Conservation (phyloP, 768 basidiomycete species). For the Clitopilus passeckerianus region DNA sequence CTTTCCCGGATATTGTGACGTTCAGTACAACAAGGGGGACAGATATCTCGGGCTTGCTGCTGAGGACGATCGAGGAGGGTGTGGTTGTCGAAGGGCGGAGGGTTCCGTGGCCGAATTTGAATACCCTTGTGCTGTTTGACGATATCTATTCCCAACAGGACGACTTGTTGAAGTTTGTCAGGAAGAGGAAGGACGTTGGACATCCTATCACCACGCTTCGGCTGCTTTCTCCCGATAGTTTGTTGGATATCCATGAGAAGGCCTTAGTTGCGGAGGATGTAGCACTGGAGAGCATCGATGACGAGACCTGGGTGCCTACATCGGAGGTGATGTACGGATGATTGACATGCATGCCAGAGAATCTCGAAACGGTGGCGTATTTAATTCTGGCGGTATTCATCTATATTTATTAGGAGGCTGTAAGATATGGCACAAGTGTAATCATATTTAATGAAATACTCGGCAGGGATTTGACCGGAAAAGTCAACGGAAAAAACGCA, state of each 20-base stretch:
- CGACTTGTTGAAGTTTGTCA: conserved; percentile 17
- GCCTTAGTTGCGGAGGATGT: conserved; percentile 11
- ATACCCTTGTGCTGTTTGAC: conserved; percentile 22
- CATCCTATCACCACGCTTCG: conserved; percentile 24
- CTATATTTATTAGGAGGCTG: background rate
- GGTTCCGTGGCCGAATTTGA: conserved; percentile 30
- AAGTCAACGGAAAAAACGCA: no score
- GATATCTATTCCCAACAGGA: conserved; percentile 17
- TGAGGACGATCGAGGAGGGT: conserved; percentile 5
- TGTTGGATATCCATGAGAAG: conserved; percentile 10
- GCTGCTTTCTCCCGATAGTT: conserved; percentile 17
- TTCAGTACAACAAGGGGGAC: conserved; percentile 23
- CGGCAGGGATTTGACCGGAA: no score
- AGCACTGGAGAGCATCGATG: conserved; percentile 18
- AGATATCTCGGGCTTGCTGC: conserved; percentile 19
- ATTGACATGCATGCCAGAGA: background rate
- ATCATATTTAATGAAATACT: background rate
- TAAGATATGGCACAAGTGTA: background rate
- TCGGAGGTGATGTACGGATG: background rate
- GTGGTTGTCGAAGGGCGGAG: background rate
- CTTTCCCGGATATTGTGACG: conserved; percentile 26
- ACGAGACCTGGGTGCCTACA: conserved; percentile 25
- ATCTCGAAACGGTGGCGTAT: background rate
- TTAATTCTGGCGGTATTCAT: background rate
- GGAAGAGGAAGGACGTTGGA: conserved; percentile 16